phyloP scores from a whole-genome alignment of 192 early-diverging fungal species.

The Linnemannia schmuckeri region DNA sequence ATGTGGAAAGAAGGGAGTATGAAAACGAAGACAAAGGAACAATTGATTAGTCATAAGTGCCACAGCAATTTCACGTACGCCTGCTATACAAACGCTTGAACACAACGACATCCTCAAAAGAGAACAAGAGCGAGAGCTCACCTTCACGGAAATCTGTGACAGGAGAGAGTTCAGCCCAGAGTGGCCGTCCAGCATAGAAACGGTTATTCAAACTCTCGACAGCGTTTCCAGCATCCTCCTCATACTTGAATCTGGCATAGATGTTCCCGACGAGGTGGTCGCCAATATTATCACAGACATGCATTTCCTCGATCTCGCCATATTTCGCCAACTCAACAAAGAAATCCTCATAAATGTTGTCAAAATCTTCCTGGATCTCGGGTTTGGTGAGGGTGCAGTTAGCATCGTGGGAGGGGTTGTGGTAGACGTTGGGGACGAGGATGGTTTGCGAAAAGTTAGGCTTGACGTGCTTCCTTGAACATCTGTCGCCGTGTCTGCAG shows the following conservation, averaged over 20 bases:
- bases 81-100: not conserved
- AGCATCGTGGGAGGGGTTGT: slow-evolving; percentile 86
- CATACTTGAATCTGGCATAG: slow-evolving; percentile 90
- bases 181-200: slow-evolving; percentile 93
- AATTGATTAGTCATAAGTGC: slow-evolving; percentile 12
- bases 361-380: slow-evolving; percentile 91
- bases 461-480: slow-evolving; percentile 97
- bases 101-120: not conserved
- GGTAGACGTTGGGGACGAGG: slow-evolving; percentile 94
- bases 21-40: not conserved
- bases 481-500: slow-evolving; percentile 97
- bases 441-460: slow-evolving; percentile 97
- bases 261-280: slow-evolving; percentile 99
- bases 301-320: slow-evolving; percentile 97
- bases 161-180: slow-evolving; percentile 97
- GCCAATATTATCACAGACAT: slow-evolving; percentile 98
- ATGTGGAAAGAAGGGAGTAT: not conserved
- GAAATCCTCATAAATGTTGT: slow-evolving; percentile 96
- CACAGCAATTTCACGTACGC: not conserved
- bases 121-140: not conserved
- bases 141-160: slow-evolving; percentile 96
- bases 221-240: slow-evolving; percentile 94
- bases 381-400: slow-evolving; percentile 73
- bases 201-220: slow-evolving; percentile 93
- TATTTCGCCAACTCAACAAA: slow-evolving; percentile 96